These are phyloP conservation scores for Isabelozyma heimii DNA, from an alignment of 805 yeast species.

Conservation along the genomic window DNA sequence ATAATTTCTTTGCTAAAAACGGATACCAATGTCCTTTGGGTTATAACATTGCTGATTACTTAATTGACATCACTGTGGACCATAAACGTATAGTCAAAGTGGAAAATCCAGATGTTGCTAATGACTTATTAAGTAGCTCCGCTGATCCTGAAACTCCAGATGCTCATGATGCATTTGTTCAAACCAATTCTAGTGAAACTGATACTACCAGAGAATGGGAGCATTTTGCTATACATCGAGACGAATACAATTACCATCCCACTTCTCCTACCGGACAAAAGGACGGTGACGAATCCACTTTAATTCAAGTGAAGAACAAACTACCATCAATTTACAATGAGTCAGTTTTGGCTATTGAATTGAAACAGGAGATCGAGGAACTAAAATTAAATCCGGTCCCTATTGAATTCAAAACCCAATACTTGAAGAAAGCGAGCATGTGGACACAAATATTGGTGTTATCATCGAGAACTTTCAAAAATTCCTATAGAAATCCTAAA, in stretches of 20 bases:
- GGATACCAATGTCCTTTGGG: constrained; percentile 87
- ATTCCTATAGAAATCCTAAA: constrained; percentile 88
- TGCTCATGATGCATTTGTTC: constrained; percentile 28
- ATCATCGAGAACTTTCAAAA: constrained; percentile 85
- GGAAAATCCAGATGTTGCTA: constrained; percentile 3
- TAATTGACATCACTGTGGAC: constrained; percentile 86
- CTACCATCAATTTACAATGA: constrained; percentile 34
- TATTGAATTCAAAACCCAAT: constrained; percentile 28
- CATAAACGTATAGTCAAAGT: constrained; percentile 34
- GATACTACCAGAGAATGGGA: constrained; percentile 82
- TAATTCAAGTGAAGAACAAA: constrained; percentile 21
- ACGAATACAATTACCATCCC: constrained; percentile 49
- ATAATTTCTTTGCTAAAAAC: constrained; percentile 67
- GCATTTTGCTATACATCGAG: constrained; percentile 78
- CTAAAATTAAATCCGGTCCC: constrained; percentile 19
- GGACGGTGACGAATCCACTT: constrained; percentile 19
- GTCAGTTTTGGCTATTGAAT: constrained; percentile 39
- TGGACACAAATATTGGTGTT: constrained; percentile 67
- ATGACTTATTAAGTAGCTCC: constrained; percentile 4
- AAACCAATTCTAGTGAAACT: constrained; percentile 27
- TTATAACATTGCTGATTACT: constrained; percentile 89
- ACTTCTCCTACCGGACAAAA: constrained; percentile 8
- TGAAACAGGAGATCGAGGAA: constrained; percentile 35
- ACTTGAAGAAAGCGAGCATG: constrained; percentile 53
- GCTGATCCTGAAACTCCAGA: constrained; percentile 12